These are phyloP conservation scores for Ophiostoma sp. DNA, from an alignment of 2,329 filamentous ascomycete genomes.

Conservation along the genomic window DNA sequence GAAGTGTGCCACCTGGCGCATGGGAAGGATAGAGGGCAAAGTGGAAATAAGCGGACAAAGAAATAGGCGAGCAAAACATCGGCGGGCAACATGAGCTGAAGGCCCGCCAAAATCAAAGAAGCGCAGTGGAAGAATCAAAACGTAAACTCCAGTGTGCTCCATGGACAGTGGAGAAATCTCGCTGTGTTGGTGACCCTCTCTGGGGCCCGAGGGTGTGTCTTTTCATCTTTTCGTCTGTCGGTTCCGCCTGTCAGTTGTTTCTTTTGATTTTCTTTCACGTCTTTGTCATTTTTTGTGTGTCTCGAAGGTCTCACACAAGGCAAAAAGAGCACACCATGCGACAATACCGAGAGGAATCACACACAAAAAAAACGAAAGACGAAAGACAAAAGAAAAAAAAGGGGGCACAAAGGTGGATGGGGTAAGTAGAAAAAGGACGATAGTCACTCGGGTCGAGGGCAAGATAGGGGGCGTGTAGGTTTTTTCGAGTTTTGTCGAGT, in stretches of 20 bases:
- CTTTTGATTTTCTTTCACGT: neutral
- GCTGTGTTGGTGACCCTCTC: neutral
- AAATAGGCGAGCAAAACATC: neutral
- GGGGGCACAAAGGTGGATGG: neutral
- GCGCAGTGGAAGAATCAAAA: neutral
- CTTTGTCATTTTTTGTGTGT: neutral
- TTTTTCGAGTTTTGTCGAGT: too few species aligned
- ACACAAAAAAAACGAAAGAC: neutral
- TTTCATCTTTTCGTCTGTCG: neutral
- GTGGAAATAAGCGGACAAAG: conserved; percentile 10
- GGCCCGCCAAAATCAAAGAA: neutral
- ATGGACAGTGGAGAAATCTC: neutral
- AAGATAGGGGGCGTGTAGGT: conserved; percentile 5
- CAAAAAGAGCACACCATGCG: neutral
- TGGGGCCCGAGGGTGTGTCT: neutral
- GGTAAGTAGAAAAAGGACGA: conserved; percentile 16
- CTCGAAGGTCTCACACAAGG: neutral
- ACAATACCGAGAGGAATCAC: neutral
- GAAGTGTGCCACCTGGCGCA: conserved; percentile 10
- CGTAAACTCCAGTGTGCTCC: neutral
- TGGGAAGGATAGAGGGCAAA: neutral
- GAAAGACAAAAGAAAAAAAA: neutral
- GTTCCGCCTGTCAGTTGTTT: neutral
- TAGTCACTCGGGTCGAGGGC: neutral
- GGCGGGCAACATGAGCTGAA: conserved; percentile 13